These are phyloP conservation scores for Stemphylium beticola DNA, from an alignment of 2,329 filamentous ascomycete species.

Conservation along the genomic window DNA sequence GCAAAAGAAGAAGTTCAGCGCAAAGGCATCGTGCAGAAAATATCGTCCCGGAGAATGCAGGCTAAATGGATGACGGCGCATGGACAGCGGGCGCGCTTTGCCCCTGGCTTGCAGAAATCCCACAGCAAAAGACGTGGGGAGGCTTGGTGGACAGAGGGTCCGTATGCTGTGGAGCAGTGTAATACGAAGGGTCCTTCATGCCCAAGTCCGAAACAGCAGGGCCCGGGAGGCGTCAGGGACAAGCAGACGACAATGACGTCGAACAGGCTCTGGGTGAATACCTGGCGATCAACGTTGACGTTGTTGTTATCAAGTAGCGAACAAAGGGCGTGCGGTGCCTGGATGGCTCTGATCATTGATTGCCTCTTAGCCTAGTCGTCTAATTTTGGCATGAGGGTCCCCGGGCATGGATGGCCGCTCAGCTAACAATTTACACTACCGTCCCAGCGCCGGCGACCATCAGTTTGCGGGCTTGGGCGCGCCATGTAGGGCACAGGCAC, in stretches of 20 bases:
- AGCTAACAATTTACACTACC: slow-evolving; percentile 4
- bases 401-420: slow-evolving; percentile 13
- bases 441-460: slow-evolving; percentile 9
- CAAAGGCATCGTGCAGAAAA: slow-evolving; percentile 6
- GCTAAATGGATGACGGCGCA: slow-evolving; percentile 8
- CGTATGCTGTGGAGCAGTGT: slow-evolving; percentile 8
- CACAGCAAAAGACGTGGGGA: slow-evolving; percentile 3
- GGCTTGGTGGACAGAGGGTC: slow-evolving; percentile 15
- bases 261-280: background rate
- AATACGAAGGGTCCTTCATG: slow-evolving; percentile 9
- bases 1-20: slow-evolving; percentile 16
- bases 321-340: background rate
- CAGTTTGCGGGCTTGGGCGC: slow-evolving; percentile 7
- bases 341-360: slow-evolving; percentile 1
- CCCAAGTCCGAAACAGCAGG: slow-evolving; percentile 16
- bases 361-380: slow-evolving; percentile 4
- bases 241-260: slow-evolving; percentile 14
- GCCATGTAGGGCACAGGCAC: background rate
- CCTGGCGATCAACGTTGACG: background rate
- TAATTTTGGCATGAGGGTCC: slow-evolving; percentile 25
- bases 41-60: slow-evolving; percentile 14
- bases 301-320: slow-evolving; percentile 7
- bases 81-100: no score
- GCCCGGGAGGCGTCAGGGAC: background rate
- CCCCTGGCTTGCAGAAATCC: no score